Evolutionary conservation across 805 yeast species (phyloP).

Genomic region (Ogataea paradorogensis): DNA sequence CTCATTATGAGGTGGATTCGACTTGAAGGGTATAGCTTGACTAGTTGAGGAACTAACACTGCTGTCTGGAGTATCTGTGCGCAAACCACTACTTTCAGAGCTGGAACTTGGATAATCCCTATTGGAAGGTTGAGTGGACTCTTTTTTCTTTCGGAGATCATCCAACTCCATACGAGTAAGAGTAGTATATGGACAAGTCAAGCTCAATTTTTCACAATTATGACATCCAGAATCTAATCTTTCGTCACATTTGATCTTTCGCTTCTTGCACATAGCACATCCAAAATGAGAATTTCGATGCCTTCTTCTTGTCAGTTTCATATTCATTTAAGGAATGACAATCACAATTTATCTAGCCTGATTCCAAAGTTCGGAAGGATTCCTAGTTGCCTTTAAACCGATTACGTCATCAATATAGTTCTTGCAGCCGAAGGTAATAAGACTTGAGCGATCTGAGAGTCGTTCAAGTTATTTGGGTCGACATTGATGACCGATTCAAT

Average conservation of each 20-base stretch:
- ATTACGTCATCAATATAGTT: conserved; percentile 19
- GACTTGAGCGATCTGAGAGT: conserved; percentile 30
- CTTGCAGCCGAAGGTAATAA: conserved; percentile 37
- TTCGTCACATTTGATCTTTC: conserved; percentile 67
- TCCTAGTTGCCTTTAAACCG: too few species aligned
- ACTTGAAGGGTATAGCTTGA: not conserved
- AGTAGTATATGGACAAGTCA: conserved; percentile 46
- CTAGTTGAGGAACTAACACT: not conserved
- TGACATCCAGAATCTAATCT: conserved; percentile 50
- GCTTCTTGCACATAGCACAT: conserved; percentile 64
- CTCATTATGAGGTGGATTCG: conserved; percentile 3
- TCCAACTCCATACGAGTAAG: conserved; percentile 10
- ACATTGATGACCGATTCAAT: conserved; percentile 24
- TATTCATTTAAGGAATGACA: not conserved
- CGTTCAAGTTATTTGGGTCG: conserved; percentile 16
- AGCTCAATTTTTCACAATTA: conserved; percentile 49
- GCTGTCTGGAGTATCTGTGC: not conserved
- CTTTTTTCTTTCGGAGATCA: conserved; percentile 3
- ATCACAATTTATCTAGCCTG: not conserved
- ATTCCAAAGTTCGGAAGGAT: too few species aligned
- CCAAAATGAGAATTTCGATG: conserved; percentile 73
- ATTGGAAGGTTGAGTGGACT: not conserved
- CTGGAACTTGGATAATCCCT: not conserved
- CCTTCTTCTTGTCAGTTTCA: conserved; percentile 44
- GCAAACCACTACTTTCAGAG: not conserved